Evolutionary conservation across 2,329 filamentous ascomycete genomes (phyloP).

Genomic region (Fusarium begoniae): DNA sequence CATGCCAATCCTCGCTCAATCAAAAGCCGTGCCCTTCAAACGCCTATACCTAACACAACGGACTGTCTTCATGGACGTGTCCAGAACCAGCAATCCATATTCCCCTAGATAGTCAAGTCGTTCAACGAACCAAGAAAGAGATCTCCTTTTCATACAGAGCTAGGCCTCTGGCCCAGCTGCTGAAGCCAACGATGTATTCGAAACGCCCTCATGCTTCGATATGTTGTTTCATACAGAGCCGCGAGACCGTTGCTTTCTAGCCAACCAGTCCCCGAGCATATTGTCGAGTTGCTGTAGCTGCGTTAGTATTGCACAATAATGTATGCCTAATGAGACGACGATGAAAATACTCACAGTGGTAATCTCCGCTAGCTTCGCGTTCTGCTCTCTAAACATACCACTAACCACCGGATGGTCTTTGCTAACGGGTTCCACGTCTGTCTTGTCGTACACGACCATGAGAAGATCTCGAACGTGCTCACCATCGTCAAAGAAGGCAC

Average conservation of each 20-base stretch:
- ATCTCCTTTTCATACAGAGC: conserved; percentile 21
- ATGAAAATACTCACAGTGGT: conserved; percentile 67
- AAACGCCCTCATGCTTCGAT: neutral
- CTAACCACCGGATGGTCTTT: conserved; percentile 87
- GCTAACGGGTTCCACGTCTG: conserved; percentile 79
- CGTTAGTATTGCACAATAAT: conserved; percentile 23
- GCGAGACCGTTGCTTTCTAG: conserved; percentile 72
- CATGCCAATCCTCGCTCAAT: conserved; percentile 37
- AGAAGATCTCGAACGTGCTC: conserved; percentile 90
- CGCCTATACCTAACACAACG: conserved; percentile 42
- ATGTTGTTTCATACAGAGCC: conserved; percentile 52
- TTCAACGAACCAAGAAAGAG: conserved; percentile 40
- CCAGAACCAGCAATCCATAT: conserved; percentile 38
- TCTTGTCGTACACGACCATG: conserved; percentile 91
- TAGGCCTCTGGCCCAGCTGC: conserved; percentile 8
- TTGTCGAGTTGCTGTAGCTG: conserved; percentile 78
- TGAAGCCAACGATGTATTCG: neutral
- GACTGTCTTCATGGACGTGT: conserved; percentile 36
- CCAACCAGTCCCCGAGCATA: conserved; percentile 84
- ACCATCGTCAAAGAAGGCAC: conserved; percentile 90
- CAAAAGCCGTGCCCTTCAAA: conserved; percentile 34
- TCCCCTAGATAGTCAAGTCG: conserved; percentile 42
- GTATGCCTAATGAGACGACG: neutral
- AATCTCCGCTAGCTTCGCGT: conserved; percentile 85
- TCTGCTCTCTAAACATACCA: conserved; percentile 85